phyloP scores from a whole-genome alignment of 148 eudicot genomes.

The Arctostaphylos glauca region DNA sequence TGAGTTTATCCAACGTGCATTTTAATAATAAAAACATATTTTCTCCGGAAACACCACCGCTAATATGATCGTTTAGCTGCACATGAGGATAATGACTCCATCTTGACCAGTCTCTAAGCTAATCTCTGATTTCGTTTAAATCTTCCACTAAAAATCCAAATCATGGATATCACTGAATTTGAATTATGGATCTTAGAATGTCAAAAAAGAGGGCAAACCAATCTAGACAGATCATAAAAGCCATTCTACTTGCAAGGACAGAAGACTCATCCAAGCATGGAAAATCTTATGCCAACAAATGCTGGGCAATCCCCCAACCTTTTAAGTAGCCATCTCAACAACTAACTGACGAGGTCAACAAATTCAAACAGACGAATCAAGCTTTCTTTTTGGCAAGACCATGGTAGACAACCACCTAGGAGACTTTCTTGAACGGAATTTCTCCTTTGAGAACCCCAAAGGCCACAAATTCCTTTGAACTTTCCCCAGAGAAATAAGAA shows the following conservation, averaged over 20 bases:
- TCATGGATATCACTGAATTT: not conserved
- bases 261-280: not conserved
- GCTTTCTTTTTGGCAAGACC: not conserved
- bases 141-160: constrained; percentile 1
- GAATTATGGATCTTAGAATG: not conserved
- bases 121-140: not conserved
- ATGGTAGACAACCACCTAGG: not conserved
- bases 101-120: no score
- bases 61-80: not conserved
- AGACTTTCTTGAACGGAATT: not conserved
- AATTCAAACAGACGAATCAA: not conserved
- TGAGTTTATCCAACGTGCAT: not conserved
- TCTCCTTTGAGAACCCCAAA: not conserved
- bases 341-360: not conserved
- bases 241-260: not conserved
- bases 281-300: not conserved
- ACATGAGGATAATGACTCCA: no score
- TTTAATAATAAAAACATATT: not conserved
- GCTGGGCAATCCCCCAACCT: not conserved
- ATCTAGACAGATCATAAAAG: not conserved
- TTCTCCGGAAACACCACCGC: not conserved
- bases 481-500: not conserved
- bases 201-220: not conserved
- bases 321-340: not conserved
- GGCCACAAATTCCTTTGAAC: not conserved